A percentile compares a stretch with the other conserved stretches of the same genome.
These are phyloP conservation scores for Coelastrella sp. DNA, from an alignment of 139 green algal species.

Conservation along the genomic window DNA sequence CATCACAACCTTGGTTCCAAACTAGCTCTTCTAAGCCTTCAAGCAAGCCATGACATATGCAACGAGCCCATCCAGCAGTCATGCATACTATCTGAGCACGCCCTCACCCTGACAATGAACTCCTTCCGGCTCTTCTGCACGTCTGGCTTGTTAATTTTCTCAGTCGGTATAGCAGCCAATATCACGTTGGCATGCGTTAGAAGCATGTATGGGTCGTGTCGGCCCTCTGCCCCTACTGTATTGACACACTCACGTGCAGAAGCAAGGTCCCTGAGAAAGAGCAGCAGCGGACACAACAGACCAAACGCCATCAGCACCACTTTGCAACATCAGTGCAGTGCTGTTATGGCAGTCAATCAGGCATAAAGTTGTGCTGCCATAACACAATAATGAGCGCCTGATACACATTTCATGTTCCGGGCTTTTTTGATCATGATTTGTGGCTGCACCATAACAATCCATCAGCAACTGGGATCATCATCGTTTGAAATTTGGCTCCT, in stretches of 20 bases:
- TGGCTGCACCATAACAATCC: too few species aligned
- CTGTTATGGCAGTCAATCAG: too few species aligned
- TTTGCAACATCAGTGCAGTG: too few species aligned
- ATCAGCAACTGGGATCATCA: too few species aligned
- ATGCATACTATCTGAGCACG: too few species aligned
- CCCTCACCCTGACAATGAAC: constrained; percentile 58
- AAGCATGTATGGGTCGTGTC: constrained; percentile 53
- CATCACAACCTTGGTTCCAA: background rate
- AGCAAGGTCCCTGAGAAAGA: constrained; percentile 34
- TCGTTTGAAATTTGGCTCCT: too few species aligned
- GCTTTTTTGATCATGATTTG: too few species aligned
- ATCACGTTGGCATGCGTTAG: constrained; percentile 76
- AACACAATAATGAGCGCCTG: too few species aligned
- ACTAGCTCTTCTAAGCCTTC: too few species aligned
- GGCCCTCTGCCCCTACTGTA: background rate
- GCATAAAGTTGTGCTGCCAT: too few species aligned
- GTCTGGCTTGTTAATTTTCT: constrained; percentile 45
- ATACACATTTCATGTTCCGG: too few species aligned
- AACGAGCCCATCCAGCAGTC: background rate
- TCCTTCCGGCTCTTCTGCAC: constrained; percentile 42
- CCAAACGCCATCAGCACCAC: background rate
- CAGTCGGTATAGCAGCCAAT: constrained; percentile 65
- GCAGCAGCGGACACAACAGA: background rate
- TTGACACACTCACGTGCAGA: constrained; percentile 21
- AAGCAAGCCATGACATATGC: too few species aligned